A percentile compares a stretch with the other conserved stretches of the same genome.
Evolutionary conservation across 2,329 filamentous ascomycete species (phyloP).

Genomic region (Venturia pyrina): DNA sequence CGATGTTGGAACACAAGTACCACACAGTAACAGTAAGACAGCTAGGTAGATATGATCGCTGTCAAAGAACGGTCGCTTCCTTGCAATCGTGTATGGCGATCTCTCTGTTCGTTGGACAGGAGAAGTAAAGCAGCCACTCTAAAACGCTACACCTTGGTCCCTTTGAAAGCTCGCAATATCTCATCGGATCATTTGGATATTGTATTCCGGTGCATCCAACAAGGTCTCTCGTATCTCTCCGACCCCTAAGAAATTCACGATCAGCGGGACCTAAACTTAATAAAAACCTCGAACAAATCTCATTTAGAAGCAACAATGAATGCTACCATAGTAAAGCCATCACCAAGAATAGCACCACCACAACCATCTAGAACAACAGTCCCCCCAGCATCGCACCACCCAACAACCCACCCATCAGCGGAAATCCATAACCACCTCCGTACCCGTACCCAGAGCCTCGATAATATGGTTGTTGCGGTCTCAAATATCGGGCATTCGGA

Average conservation of each 20-base stretch:
- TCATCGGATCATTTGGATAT: not conserved
- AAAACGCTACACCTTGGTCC: not conserved
- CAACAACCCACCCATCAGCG: slow-evolving; percentile 35
- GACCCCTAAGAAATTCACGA: not conserved
- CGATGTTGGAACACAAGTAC: too few species aligned
- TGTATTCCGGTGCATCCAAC: not conserved
- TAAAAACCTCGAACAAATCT: not conserved
- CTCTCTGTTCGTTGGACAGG: too few species aligned
- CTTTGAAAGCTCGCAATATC: too few species aligned
- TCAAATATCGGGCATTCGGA: slow-evolving; percentile 38
- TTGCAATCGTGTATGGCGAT: not conserved
- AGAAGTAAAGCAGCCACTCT: too few species aligned
- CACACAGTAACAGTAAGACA: not conserved
- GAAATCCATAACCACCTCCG: slow-evolving; percentile 37
- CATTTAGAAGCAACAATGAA: not conserved
- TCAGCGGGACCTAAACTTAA: not conserved
- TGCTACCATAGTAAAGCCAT: not conserved
- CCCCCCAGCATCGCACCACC: slow-evolving; percentile 39
- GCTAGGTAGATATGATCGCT: not conserved
- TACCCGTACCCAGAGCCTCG: slow-evolving; percentile 34
- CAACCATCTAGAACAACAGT: slow-evolving; percentile 19
- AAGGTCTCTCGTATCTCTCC: not conserved
- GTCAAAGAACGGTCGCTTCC: not conserved
- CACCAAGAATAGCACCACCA: not conserved
- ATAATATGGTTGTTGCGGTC: slow-evolving; percentile 39